These are phyloP conservation scores for Carpinus viminea DNA, from an alignment of 306 rosid genomes.

Conservation along the genomic window DNA sequence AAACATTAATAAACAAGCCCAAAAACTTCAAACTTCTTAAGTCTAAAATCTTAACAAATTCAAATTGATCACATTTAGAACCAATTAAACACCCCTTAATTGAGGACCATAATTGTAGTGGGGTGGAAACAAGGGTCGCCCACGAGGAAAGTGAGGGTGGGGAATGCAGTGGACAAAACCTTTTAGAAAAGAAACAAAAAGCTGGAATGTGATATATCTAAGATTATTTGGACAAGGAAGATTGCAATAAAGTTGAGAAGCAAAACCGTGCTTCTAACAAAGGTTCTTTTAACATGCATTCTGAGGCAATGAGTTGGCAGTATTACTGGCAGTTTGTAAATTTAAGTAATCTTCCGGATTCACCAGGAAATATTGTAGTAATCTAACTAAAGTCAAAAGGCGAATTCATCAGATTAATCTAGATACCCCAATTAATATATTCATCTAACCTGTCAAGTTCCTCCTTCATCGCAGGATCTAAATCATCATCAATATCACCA, in stretches of 20 bases:
- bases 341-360: neutral
- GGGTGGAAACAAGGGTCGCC: neutral
- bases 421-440: constrained; percentile 18
- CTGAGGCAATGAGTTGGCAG: neutral
- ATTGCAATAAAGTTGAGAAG: neutral
- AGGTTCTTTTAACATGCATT: neutral
- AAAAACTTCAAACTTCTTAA: neutral
- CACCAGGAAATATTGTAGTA: neutral
- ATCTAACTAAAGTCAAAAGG: neutral
- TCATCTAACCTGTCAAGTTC: constrained; percentile 77
- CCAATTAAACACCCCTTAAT: neutral
- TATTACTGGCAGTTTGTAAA: neutral
- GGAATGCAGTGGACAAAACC: neutral
- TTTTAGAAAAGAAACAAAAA: neutral
- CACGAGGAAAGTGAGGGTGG: no score
- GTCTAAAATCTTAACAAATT: neutral
- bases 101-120: neutral
- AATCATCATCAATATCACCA: constrained; percentile 71
- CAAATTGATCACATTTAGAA: neutral
- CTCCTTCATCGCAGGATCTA: constrained; percentile 89
- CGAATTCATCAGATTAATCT: neutral
- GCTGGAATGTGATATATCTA: neutral
- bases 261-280: neutral
- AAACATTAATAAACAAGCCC: neutral
- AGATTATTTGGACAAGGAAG: neutral